Conservation (phyloP, 352 stramenopile genomes). For the Pythium brachiatum region DNA sequence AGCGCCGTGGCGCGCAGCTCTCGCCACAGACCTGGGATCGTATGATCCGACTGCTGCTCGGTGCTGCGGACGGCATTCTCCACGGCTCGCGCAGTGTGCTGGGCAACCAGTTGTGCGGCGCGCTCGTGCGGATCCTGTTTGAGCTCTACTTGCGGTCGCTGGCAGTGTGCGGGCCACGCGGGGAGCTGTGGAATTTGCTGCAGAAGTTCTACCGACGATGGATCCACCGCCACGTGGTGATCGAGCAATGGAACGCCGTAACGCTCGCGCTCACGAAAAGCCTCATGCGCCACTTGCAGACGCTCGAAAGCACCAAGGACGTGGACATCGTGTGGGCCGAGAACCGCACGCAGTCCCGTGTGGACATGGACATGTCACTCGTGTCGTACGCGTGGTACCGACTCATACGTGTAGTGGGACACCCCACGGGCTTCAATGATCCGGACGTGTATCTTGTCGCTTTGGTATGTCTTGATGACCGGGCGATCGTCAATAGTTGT, state of each 20-base stretch:
- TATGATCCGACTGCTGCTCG: conserved; percentile 76
- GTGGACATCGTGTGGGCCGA: conserved; percentile 78
- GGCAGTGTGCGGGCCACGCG: conserved; percentile 57
- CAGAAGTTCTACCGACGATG: conserved; percentile 86
- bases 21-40: conserved; percentile 81
- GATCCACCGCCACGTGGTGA: conserved; percentile 83
- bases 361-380: conserved; percentile 72
- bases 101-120: conserved; percentile 69
- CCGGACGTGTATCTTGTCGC: conserved; percentile 81
- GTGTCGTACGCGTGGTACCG: conserved; percentile 85
- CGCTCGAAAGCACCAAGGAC: conserved; percentile 46
- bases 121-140: conserved; percentile 75
- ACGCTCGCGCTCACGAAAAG: conserved; percentile 71
- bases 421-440: conserved; percentile 78
- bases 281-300: conserved; percentile 71
- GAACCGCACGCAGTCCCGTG: conserved; percentile 55
- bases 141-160: conserved; percentile 79
- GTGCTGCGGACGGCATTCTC: conserved; percentile 70
- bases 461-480: conserved; percentile 38
- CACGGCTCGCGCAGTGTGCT: conserved; percentile 72
- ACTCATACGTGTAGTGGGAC: conserved; percentile 75
- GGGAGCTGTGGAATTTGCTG: conserved; percentile 75
- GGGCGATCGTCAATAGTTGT: neutral
- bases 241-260: conserved; percentile 84
- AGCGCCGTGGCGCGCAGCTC: conserved; percentile 55